Evolutionary conservation across 2,329 filamentous ascomycete species (phyloP).

Genomic region (Emericellopsis cladophorae): DNA sequence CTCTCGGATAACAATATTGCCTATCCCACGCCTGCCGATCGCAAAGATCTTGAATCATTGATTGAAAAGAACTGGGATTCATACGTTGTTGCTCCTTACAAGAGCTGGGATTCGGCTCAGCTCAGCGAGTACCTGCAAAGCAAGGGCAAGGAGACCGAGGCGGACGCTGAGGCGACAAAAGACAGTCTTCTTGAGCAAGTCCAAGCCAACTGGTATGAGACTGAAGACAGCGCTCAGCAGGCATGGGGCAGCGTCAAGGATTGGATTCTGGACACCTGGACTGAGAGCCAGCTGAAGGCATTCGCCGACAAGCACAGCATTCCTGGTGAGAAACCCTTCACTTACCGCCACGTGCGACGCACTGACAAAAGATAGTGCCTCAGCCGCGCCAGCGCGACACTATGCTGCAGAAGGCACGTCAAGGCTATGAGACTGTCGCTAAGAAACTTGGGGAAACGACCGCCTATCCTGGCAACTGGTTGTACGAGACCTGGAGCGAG

Average conservation of each 20-base stretch:
- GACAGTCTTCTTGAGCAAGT: conserved; percentile 58
- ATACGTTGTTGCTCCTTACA: conserved; percentile 64
- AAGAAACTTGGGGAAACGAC: conserved; percentile 63
- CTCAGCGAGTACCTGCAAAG: conserved; percentile 54
- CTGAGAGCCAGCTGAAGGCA: conserved; percentile 82
- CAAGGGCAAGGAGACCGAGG: conserved; percentile 59
- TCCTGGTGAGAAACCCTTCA: conserved; percentile 34
- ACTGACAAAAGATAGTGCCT: conserved; percentile 38
- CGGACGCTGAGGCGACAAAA: conserved; percentile 53
- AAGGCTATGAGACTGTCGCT: conserved; percentile 69
- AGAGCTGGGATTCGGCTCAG: conserved; percentile 59
- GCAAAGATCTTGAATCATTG: conserved; percentile 87
- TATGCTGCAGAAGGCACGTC: conserved; percentile 63
- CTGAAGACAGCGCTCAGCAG: conserved; percentile 61
- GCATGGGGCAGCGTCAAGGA: conserved; percentile 64
- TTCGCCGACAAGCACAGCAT: conserved; percentile 86
- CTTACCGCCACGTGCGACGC: neutral
- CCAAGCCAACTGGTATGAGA: conserved; percentile 64
- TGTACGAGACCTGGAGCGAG: conserved; percentile 83
- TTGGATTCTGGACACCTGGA: conserved; percentile 94
- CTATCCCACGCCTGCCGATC: conserved; percentile 80
- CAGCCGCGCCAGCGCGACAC: conserved; percentile 79
- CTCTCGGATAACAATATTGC: conserved; percentile 84
- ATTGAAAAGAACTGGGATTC: conserved; percentile 82
- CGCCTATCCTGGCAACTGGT: conserved; percentile 88